Percentiles rank a stretch among this genome's conserved stretches.
Conservation (phyloP, 495 filamentous ascomycete species). For the Choiromyces venosus region DNA sequence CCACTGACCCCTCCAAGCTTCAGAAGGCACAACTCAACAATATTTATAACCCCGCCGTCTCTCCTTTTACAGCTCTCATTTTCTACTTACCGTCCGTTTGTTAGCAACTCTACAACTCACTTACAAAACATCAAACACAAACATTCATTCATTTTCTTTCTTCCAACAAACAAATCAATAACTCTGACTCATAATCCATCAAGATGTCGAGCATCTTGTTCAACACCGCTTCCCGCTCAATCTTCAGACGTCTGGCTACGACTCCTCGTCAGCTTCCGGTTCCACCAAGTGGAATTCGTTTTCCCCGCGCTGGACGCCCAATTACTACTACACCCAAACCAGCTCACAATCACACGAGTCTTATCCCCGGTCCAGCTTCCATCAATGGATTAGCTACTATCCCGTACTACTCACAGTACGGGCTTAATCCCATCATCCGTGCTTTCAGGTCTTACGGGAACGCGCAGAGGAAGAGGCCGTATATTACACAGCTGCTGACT, state of each 20-base stretch:
- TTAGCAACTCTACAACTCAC: conserved; percentile 3
- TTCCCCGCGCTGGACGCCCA: conserved; percentile 27
- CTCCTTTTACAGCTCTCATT: not conserved
- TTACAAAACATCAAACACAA: not conserved
- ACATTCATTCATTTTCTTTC: conserved; percentile 10
- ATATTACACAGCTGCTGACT: conserved; percentile 68
- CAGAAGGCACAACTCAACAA: not conserved
- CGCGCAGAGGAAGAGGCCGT: conserved; percentile 63
- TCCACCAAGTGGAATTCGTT: not conserved
- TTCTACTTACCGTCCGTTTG: not conserved
- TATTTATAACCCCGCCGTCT: not conserved
- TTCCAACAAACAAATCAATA: not conserved
- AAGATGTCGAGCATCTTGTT: conserved; percentile 31
- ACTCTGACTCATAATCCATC: not conserved
- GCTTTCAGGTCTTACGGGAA: conserved; percentile 65
- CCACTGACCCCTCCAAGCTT: not conserved
- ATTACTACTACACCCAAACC: conserved; percentile 29
- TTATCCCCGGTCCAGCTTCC: conserved; percentile 18
- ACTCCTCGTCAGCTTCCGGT: not conserved
- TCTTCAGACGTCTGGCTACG: not conserved
- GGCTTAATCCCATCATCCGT: conserved; percentile 40
- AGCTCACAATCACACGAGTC: conserved; percentile 18
- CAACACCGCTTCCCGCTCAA: not conserved
- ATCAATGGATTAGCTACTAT: conserved; percentile 15
- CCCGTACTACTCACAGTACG: conserved; percentile 24